Conservation (phyloP, 768 basidiomycete genomes). For the Lactarius tabidus region DNA sequence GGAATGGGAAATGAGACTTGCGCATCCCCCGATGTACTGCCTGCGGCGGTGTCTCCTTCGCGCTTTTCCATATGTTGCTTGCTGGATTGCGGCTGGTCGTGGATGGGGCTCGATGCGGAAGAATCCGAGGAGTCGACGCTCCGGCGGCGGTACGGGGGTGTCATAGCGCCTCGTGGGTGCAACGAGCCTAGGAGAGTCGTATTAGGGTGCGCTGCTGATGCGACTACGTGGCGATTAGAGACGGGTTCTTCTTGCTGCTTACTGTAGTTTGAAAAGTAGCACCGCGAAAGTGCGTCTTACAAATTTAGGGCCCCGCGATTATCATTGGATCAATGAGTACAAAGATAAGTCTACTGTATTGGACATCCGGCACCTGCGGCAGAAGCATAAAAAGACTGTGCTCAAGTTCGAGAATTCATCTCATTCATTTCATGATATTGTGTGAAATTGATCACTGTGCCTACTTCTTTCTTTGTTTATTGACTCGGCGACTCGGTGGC, state of each 20-base stretch:
- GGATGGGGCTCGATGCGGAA: not conserved
- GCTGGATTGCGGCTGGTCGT: not conserved
- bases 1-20: slow-evolving; percentile 13
- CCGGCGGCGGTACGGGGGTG: slow-evolving; percentile 18
- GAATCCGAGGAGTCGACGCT: slow-evolving; percentile 23
- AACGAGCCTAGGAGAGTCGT: slow-evolving; percentile 19
- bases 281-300: not conserved
- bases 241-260: not conserved
- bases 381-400: not conserved
- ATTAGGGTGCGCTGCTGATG: slow-evolving; percentile 6
- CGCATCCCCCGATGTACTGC: not conserved
- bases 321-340: not conserved
- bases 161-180: slow-evolving; percentile 18
- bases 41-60: not conserved
- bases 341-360: not conserved
- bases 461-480: slow-evolving; percentile 18
- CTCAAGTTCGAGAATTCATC: no score
- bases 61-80: not conserved
- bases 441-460: not conserved
- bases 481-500: slow-evolving; percentile 1
- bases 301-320: not conserved
- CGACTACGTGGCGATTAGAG: not conserved
- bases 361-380: not conserved
- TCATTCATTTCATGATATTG: no score
- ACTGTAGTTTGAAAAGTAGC: not conserved